Evolutionary conservation across 352 stramenopile genomes (phyloP).

Genomic region (Globisporangium mamillatum): DNA sequence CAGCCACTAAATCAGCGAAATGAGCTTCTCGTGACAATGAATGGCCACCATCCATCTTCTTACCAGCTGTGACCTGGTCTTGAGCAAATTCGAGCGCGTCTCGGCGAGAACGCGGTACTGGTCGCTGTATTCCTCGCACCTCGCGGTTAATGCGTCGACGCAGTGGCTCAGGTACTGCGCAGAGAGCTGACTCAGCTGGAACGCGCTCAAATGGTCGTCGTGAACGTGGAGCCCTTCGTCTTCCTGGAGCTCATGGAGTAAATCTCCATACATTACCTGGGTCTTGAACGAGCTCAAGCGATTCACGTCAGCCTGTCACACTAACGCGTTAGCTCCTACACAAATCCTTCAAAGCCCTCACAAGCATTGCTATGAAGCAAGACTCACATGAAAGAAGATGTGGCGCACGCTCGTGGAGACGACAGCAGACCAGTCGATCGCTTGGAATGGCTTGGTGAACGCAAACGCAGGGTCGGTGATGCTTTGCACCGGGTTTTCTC

Average conservation of each 20-base stretch:
- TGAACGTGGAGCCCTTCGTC: constrained; percentile 54
- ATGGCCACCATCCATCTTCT: constrained; percentile 5
- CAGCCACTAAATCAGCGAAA: background rate
- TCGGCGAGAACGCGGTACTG: constrained; percentile 26
- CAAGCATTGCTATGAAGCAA: background rate
- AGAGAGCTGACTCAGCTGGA: constrained; percentile 55
- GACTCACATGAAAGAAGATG: constrained; percentile 59
- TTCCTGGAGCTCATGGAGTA: constrained; percentile 45
- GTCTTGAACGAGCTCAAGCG: constrained; percentile 49
- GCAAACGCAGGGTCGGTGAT: constrained; percentile 54
- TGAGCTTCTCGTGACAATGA: background rate
- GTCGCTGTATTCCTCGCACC: constrained; percentile 38
- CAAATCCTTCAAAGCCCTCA: background rate
- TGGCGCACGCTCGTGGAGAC: constrained; percentile 52
- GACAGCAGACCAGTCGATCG: constrained; percentile 58
- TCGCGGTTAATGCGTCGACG: constrained; percentile 33
- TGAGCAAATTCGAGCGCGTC: constrained; percentile 19
- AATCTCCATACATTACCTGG: constrained; percentile 49
- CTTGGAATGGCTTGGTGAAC: constrained; percentile 43
- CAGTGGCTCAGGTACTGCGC: constrained; percentile 73
- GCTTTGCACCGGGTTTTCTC: background rate
- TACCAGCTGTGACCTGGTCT: constrained; percentile 29
- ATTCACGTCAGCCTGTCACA: constrained; percentile 43
- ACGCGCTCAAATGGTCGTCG: constrained; percentile 42
- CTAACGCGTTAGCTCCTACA: too few relatives aligned